Conservation (phyloP, 164 flowering plant species). For the Houttuynia cordata region DNA sequence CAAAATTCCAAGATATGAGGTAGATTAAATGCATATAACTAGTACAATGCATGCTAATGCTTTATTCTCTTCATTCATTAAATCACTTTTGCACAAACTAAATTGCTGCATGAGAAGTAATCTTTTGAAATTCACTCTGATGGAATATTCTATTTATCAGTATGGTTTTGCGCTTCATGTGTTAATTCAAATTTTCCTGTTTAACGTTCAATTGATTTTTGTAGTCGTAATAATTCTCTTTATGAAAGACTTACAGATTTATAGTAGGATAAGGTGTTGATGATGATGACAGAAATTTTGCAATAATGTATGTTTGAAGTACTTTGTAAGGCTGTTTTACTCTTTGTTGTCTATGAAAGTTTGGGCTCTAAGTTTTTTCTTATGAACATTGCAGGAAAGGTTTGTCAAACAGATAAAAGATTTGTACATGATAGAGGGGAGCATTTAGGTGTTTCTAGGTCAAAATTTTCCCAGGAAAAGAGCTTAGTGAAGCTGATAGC, state of each 20-base stretch:
- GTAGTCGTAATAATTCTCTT: background rate
- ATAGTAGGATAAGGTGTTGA: background rate
- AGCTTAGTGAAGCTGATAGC: conserved; percentile 15
- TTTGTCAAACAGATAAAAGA: conserved; percentile 21
- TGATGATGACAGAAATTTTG: background rate
- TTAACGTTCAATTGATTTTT: no score
- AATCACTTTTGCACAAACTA: no score
- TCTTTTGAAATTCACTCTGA: no score
- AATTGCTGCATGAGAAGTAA: no score
- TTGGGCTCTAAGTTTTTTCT: conserved; percentile 3
- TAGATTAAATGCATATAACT: no score
- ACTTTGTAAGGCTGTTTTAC: background rate
- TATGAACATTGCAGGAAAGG: conserved; percentile 39
- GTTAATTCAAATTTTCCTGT: no score
- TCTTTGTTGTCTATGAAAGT: background rate
- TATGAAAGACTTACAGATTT: background rate
- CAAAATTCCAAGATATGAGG: no score
- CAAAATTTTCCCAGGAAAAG: conserved; percentile 15
- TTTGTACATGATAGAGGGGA: conserved; percentile 17
- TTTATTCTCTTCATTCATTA: no score
- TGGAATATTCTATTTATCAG: no score
- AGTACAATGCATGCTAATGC: no score
- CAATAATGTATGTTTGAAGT: background rate
- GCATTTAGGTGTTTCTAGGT: conserved; percentile 14
- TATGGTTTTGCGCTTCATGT: no score